Evolutionary conservation across 208 protist species (phyloP).

Genomic region (Trypanosoma cruzi): DNA sequence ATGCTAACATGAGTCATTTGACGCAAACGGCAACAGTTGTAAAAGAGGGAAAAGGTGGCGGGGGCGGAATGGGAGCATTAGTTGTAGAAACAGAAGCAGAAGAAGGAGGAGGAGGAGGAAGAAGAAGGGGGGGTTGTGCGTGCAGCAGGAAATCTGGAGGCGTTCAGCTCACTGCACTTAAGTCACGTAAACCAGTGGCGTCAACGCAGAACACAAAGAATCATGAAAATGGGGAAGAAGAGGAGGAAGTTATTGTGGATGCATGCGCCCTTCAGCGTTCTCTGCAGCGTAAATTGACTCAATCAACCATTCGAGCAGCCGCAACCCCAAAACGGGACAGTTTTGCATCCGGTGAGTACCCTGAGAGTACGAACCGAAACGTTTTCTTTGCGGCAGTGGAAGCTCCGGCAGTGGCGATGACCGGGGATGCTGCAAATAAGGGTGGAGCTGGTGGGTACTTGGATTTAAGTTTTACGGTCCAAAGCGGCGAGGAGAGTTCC

Average conservation of each 20-base stretch:
- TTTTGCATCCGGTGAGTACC: no score
- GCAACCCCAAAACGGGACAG: not conserved
- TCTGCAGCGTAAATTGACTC: slow-evolving; percentile 59
- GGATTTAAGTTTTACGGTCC: not conserved
- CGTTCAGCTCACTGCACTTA: not conserved
- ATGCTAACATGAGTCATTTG: slow-evolving; percentile 9
- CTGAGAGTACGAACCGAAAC: no score
- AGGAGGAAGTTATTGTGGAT: slow-evolving; percentile 30
- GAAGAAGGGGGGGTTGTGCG: not conserved
- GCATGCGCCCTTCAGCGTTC: slow-evolving; percentile 53
- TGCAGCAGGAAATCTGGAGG: not conserved
- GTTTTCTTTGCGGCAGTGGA: not conserved
- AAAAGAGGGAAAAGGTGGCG: not conserved
- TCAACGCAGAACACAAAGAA: not conserved
- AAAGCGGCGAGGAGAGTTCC: not conserved
- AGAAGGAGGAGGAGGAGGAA: not conserved
- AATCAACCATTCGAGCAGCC: slow-evolving; percentile 16
- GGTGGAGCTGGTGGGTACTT: not conserved
- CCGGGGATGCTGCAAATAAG: not conserved
- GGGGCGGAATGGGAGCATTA: not conserved
- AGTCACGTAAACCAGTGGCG: not conserved
- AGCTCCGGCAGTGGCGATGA: not conserved
- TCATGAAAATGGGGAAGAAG: not conserved
- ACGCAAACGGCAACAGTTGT: not conserved
- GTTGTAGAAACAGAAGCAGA: not conserved